Evolutionary conservation across 768 basidiomycete species (phyloP), one percentile per base, ranked within the genome.

Genomic region (Lactifluus volemus): DNA sequence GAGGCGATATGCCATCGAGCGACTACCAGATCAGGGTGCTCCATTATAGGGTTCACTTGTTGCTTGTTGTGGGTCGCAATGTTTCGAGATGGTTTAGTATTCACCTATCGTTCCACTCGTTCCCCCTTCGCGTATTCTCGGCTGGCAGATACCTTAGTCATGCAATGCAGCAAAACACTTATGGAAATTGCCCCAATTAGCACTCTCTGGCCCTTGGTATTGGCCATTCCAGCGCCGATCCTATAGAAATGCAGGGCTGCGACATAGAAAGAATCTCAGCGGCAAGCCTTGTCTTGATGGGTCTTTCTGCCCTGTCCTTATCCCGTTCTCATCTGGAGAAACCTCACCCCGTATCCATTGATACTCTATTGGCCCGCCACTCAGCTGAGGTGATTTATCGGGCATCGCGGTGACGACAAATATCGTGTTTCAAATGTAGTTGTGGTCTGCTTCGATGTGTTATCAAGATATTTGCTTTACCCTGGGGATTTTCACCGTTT

Each of bases 21-120:
- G 95, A 53, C 74, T 98, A 54, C 97, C 97, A 45, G 97, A 98
- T 73, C 90, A 93, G 73, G 92, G 91, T 38, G 89, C 89, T 17
- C 88, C 90, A n/a, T 64, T 58, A 47, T 71, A 60, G 65, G 36
- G 5, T 32, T 14, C 2, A 29, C 29, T 48, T 49, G 2, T 34
- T 29, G 42, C 44, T 32, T 30, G 6, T 3, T 29, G 32, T 68
- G 60, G 15, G 45, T 49, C 41, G 12, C 41, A 4, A 19, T 49
- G 17, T 32, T 12, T 12, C 3, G n/a, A 12, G 7, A 53, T 49
- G 38, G 41, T 34, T 34, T 29, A 5, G 17, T 14, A 5, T 50
- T 49, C 32, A 58, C 49, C n/a, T 4, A n/a, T 47, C 5, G 4
- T 12, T 21, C 17, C 4, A n/a, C 32, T 25, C 25, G 44, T 32